Evolutionary conservation across 2,329 filamentous ascomycete species (phyloP).

Genomic region (Mariannaea sp.): DNA sequence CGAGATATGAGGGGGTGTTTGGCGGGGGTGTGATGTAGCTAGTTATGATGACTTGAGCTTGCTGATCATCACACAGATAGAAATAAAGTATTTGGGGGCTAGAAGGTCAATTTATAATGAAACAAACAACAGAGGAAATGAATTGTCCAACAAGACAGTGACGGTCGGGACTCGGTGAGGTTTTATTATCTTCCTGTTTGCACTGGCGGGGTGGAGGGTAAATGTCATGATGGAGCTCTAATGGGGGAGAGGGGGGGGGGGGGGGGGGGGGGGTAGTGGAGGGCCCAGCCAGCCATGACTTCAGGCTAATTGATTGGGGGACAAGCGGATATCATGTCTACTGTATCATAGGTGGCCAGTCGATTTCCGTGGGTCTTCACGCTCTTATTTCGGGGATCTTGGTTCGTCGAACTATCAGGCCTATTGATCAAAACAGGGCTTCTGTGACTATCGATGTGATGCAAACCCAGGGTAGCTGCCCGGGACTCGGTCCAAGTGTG

Average conservation of each 20-base stretch:
- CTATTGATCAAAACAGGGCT: too few relatives aligned
- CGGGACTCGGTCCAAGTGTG: too few relatives aligned
- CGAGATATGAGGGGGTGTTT: not conserved
- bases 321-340: slow-evolving; percentile 1
- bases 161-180: slow-evolving; percentile 25
- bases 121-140: slow-evolving; percentile 4
- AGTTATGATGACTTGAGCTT: too few relatives aligned
- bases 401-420: too few relatives aligned
- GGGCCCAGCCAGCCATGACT: slow-evolving; percentile 33
- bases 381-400: too few relatives aligned
- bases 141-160: not conserved
- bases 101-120: not conserved
- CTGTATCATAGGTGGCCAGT: not conserved
- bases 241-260: too few relatives aligned
- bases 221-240: slow-evolving; percentile 29
- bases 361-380: not conserved
- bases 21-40: not conserved
- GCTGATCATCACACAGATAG: too few relatives aligned
- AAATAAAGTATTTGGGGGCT: too few relatives aligned
- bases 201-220: slow-evolving; percentile 25
- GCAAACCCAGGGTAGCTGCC: too few relatives aligned
- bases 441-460: too few relatives aligned
- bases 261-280: too few relatives aligned
- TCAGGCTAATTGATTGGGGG: slow-evolving; percentile 32
- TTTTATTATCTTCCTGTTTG: slow-evolving; percentile 28